These are phyloP conservation scores for Psilocybe sp. DNA, from an alignment of 768 basidiomycete genomes.

Conservation along the genomic window DNA sequence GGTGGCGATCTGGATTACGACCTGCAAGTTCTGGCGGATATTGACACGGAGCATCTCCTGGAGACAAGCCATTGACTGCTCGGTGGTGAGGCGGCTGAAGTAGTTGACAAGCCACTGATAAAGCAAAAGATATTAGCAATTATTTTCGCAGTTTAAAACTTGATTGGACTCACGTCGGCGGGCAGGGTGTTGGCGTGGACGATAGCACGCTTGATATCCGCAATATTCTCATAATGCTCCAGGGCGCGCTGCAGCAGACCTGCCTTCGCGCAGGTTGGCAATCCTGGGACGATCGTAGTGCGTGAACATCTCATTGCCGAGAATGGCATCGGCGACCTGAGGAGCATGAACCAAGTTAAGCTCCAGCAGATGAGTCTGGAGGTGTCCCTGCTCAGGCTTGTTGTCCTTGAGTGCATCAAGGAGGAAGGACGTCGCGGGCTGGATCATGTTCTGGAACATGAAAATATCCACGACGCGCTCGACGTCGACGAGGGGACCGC, in stretches of 20 bases:
- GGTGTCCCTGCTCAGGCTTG: conserved; percentile 91
- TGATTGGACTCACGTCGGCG: conserved; percentile 59
- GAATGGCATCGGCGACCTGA: conserved; percentile 97
- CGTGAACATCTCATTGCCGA: conserved; percentile 97
- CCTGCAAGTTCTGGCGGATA: conserved; percentile 95
- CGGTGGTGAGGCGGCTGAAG: conserved; percentile 95
- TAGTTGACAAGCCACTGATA: conserved; percentile 93
- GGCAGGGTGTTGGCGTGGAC: conserved; percentile 87
- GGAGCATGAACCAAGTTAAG: conserved; percentile 98
- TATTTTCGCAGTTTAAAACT: neutral
- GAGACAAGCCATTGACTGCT: conserved; percentile 94
- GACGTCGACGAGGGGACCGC: conserved; percentile 88
- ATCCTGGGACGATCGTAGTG: conserved; percentile 96
- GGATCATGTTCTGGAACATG: conserved; percentile 99
- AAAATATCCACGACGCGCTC: conserved; percentile 98
- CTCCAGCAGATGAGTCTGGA: conserved; percentile 95
- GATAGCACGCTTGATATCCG: conserved; percentile 98
- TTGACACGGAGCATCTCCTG: conserved; percentile 97
- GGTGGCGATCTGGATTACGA: conserved; percentile 95
- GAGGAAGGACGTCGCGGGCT: conserved; percentile 97
- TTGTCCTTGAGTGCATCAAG: conserved; percentile 98
- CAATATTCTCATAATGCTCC: conserved; percentile 96
- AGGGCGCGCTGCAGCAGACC: conserved; percentile 92
- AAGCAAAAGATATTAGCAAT: conserved; percentile 6
- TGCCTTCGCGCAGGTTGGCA: conserved; percentile 98